Evolutionary conservation across 352 stramenopile genomes (phyloP).

Genomic region (Bremia lactucae): DNA sequence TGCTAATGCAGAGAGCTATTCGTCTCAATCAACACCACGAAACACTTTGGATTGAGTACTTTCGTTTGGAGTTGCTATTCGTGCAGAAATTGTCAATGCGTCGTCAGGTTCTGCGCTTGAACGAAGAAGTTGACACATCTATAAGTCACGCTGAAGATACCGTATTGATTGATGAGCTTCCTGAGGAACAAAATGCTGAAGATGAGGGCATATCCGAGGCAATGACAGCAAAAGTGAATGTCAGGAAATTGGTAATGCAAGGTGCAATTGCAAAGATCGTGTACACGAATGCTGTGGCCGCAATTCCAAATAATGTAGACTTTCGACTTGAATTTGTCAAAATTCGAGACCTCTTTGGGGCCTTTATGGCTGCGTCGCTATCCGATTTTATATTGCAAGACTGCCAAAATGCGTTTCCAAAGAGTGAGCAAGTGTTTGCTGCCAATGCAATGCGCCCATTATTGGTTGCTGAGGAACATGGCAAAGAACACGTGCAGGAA

Average conservation of each 20-base stretch:
- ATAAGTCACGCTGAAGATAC: slow-evolving; percentile 21
- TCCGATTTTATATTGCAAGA: slow-evolving; percentile 62
- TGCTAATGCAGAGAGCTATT: slow-evolving; percentile 89
- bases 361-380: slow-evolving; percentile 41
- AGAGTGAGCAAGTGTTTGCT: slow-evolving; percentile 41
- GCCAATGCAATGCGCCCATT: slow-evolving; percentile 48
- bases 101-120: slow-evolving; percentile 66
- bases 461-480: slow-evolving; percentile 7
- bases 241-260: slow-evolving; percentile 62
- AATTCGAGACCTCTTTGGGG: slow-evolving; percentile 67
- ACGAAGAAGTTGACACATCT: slow-evolving; percentile 22
- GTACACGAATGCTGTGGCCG: slow-evolving; percentile 57
- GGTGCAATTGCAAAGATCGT: slow-evolving; percentile 78
- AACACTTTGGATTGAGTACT: slow-evolving; percentile 87
- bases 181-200: slow-evolving; percentile 35
- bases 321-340: slow-evolving; percentile 73
- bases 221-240: slow-evolving; percentile 40
- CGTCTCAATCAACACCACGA: slow-evolving; percentile 75
- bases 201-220: slow-evolving; percentile 21
- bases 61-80: slow-evolving; percentile 84
- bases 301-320: slow-evolving; percentile 44
- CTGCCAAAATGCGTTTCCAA: slow-evolving; percentile 46
- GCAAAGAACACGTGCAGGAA: slow-evolving; percentile 9
- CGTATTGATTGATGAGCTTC: slow-evolving; percentile 48
- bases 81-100: slow-evolving; percentile 83